Conservation (phyloP, 164 flowering plant species). For the Vitis cinerea region DNA sequence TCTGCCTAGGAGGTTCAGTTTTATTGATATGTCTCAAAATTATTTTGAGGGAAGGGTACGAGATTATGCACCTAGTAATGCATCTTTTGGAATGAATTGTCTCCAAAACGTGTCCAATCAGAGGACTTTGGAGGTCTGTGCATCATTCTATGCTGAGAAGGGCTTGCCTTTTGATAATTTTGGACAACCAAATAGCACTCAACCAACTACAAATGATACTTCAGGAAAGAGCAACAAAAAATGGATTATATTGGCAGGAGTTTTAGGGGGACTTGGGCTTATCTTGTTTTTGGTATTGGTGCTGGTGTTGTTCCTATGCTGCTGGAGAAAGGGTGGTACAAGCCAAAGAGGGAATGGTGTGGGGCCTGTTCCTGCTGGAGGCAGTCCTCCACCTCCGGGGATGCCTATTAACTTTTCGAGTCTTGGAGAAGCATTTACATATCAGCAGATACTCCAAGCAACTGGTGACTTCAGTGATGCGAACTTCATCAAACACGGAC, state of each 20-base stretch:
- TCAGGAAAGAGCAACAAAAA: slow-evolving; percentile 32
- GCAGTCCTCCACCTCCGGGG: slow-evolving; percentile 35
- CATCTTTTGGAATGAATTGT: slow-evolving; percentile 59
- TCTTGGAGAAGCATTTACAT: slow-evolving; percentile 69
- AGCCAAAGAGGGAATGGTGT: slow-evolving; percentile 53
- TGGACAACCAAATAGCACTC: slow-evolving; percentile 48
- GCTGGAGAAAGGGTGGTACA: slow-evolving; percentile 26
- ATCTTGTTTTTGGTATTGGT: slow-evolving; percentile 41
- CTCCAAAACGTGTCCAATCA: slow-evolving; percentile 57
- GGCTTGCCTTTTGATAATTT: slow-evolving; percentile 68
- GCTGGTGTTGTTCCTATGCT: slow-evolving; percentile 31
- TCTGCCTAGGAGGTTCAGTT: slow-evolving; percentile 20
- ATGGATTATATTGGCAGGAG: slow-evolving; percentile 55
- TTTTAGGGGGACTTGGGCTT: slow-evolving; percentile 69
- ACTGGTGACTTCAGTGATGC: slow-evolving; percentile 65
- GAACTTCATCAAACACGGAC: slow-evolving; percentile 87
- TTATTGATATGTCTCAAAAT: slow-evolving; percentile 36
- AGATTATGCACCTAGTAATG: slow-evolving; percentile 24
- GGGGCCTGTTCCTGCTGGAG: slow-evolving; percentile 49
- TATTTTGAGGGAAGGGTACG: slow-evolving; percentile 53
- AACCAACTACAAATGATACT: slow-evolving; percentile 22
- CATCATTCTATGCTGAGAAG: slow-evolving; percentile 53
- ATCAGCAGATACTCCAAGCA: slow-evolving; percentile 73
- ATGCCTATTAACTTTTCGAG: slow-evolving; percentile 47
- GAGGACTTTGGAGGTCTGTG: slow-evolving; percentile 52